These are phyloP conservation scores for Scenedesmus sp. DNA, from an alignment of 163 green algal species.

Conservation along the genomic window DNA sequence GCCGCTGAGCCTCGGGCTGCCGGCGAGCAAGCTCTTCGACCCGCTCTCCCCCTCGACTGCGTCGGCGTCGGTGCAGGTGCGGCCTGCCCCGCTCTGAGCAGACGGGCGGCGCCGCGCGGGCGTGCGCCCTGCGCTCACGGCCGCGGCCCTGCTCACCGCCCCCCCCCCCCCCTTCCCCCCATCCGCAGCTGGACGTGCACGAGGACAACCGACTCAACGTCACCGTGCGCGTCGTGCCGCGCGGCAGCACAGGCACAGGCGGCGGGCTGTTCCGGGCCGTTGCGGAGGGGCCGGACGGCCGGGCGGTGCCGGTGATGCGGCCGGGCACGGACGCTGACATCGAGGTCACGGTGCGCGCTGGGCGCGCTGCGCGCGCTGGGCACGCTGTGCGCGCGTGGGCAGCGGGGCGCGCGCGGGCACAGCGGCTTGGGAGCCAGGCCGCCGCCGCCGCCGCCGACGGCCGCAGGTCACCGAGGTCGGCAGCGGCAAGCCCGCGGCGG, in stretches of 20 bases:
- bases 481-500: background rate
- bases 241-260: too few species aligned
- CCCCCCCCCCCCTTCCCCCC: too few species aligned
- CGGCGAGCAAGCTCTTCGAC: constrained; percentile 46
- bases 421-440: background rate
- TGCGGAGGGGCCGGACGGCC: background rate
- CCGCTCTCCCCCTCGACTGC: constrained; percentile 20
- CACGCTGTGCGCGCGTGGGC: too few species aligned
- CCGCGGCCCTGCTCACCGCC: too few species aligned
- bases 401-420: too few species aligned
- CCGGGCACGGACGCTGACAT: background rate
- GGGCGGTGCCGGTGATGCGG: constrained; percentile 4
- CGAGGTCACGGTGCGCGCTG: constrained; percentile 22
- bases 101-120: too few species aligned
- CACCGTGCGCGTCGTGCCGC: background rate
- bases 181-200: too few species aligned
- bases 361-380: too few species aligned
- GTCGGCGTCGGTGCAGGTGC: background rate
- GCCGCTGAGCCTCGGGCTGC: background rate
- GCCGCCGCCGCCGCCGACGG: background rate
- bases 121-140: too few species aligned
- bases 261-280: too few species aligned
- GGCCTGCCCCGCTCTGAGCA: too few species aligned
- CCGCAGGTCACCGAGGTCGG: background rate
- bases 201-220: constrained; percentile 6